Percentiles rank a stretch among this genome's conserved stretches.
phyloP scores from a whole-genome alignment of 2,329 filamentous ascomycete species.

The Pseudovirgaria hyperparasitica region DNA sequence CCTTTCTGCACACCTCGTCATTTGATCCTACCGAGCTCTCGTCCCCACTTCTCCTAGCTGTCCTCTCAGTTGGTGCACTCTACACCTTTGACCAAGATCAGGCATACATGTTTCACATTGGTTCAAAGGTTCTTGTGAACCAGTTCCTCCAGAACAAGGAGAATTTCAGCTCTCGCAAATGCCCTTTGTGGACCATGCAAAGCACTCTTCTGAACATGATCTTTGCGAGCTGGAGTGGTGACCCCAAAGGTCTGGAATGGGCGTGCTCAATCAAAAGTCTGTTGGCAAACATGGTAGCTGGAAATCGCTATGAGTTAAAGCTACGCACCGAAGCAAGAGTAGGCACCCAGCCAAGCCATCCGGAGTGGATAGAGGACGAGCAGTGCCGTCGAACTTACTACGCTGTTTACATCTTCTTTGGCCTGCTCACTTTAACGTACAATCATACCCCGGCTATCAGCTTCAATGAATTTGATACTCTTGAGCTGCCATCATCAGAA shows the following conservation, averaged over 20 bases:
- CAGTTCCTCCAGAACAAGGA: slow-evolving; percentile 97
- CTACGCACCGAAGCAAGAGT: slow-evolving; percentile 80
- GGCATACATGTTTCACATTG: slow-evolving; percentile 93
- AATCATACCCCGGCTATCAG: slow-evolving; percentile 97
- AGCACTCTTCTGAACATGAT: slow-evolving; percentile 96
- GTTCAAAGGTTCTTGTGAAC: slow-evolving; percentile 92
- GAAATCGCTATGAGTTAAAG: slow-evolving; percentile 93
- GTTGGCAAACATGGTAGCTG: slow-evolving; percentile 95
- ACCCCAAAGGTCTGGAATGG: slow-evolving; percentile 95
- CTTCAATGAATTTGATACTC: slow-evolving; percentile 93
- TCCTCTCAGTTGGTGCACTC: slow-evolving; percentile 87
- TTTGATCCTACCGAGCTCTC: slow-evolving; percentile 73
- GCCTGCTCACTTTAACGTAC: slow-evolving; percentile 85
- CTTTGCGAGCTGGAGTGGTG: slow-evolving; percentile 97
- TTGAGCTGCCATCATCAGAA: slow-evolving; percentile 87
- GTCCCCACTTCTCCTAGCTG: slow-evolving; percentile 72
- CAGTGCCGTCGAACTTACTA: slow-evolving; percentile 95
- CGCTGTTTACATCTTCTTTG: slow-evolving; percentile 98
- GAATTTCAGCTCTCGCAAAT: slow-evolving; percentile 96
- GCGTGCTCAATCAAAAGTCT: slow-evolving; percentile 98
- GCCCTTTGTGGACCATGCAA: slow-evolving; percentile 96
- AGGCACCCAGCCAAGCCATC: slow-evolving; percentile 59
- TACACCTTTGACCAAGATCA: slow-evolving; percentile 97
- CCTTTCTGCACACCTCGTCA: slow-evolving; percentile 85
- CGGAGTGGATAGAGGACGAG: slow-evolving; percentile 95